Evolutionary conservation across 2,329 filamentous ascomycete genomes (phyloP).

Genomic region (Clonostachys chloroleuca): DNA sequence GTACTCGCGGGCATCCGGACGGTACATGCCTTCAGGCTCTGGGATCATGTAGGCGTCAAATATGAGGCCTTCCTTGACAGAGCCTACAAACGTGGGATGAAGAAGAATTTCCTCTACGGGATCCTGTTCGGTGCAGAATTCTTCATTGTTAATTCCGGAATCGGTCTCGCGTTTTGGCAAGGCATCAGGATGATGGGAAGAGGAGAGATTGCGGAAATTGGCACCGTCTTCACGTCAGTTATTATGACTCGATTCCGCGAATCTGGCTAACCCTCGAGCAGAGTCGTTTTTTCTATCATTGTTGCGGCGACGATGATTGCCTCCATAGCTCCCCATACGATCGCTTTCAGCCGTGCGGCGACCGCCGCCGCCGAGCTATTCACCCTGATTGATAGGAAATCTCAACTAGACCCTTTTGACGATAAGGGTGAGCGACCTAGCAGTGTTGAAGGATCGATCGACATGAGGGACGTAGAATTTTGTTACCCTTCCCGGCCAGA

Average conservation of each 20-base stretch:
- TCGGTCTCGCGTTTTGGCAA: background rate
- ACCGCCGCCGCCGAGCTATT: background rate
- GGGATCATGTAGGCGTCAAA: background rate
- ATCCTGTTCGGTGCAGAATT: conserved; percentile 24
- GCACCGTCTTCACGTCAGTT: background rate
- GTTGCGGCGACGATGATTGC: background rate
- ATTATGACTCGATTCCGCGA: too few relatives aligned
- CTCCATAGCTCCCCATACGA: background rate
- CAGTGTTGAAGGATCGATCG: background rate
- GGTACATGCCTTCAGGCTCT: background rate
- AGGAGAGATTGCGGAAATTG: conserved; percentile 23
- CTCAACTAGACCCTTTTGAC: conserved; percentile 38
- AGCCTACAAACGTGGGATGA: conserved; percentile 18
- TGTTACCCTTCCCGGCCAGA: conserved; percentile 32
- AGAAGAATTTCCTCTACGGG: conserved; percentile 16
- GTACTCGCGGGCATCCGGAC: background rate
- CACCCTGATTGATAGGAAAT: background rate
- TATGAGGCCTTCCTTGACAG: background rate
- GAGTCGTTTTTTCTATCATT: background rate
- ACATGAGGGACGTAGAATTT: background rate
- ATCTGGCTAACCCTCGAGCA: background rate
- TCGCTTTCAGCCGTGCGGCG: background rate
- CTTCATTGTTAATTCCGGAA: background rate
- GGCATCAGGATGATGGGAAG: background rate
- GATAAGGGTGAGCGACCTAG: conserved; percentile 44